phyloP scores from a whole-genome alignment of 192 early-diverging fungal genomes.

The Chytriomyces sp. region DNA sequence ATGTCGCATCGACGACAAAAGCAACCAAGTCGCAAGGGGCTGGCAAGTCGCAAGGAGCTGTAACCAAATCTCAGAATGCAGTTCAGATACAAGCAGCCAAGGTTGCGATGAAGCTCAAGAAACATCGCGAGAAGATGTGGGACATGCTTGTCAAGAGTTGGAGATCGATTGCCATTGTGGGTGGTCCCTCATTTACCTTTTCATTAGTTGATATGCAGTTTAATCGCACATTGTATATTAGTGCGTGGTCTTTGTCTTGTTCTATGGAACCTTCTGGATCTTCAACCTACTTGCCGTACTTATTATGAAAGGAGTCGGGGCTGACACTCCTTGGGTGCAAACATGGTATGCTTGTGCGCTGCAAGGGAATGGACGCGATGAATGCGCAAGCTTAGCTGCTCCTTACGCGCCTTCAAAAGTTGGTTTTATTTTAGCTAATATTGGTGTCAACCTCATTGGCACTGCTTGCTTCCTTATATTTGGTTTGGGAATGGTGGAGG shows the following conservation, averaged over 20 bases:
- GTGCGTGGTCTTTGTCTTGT: too few relatives aligned
- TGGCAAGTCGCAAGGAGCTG: too few relatives aligned
- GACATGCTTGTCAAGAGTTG: slow-evolving; percentile 12
- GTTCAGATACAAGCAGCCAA: not conserved
- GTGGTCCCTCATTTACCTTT: not conserved
- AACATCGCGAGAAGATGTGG: slow-evolving; percentile 7
- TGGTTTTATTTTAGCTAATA: not conserved
- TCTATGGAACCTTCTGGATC: not conserved
- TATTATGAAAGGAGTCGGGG: not conserved
- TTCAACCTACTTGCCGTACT: not conserved
- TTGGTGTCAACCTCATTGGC: not conserved
- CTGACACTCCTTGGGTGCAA: not conserved
- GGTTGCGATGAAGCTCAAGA: not conserved
- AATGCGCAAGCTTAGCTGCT: not conserved
- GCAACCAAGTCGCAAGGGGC: too few relatives aligned
- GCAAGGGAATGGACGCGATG: not conserved
- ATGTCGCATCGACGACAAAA: too few relatives aligned
- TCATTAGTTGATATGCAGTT: too few relatives aligned
- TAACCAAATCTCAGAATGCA: too few relatives aligned
- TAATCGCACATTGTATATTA: too few relatives aligned
- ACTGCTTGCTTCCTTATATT: not conserved
- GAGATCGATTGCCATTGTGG: slow-evolving; percentile 10
- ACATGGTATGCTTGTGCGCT: not conserved
- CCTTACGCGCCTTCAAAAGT: not conserved
- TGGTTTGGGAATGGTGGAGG: not conserved